These are phyloP conservation scores for Furcasterigmium sp. DNA, from an alignment of 2,329 filamentous ascomycete species.

Conservation along the genomic window DNA sequence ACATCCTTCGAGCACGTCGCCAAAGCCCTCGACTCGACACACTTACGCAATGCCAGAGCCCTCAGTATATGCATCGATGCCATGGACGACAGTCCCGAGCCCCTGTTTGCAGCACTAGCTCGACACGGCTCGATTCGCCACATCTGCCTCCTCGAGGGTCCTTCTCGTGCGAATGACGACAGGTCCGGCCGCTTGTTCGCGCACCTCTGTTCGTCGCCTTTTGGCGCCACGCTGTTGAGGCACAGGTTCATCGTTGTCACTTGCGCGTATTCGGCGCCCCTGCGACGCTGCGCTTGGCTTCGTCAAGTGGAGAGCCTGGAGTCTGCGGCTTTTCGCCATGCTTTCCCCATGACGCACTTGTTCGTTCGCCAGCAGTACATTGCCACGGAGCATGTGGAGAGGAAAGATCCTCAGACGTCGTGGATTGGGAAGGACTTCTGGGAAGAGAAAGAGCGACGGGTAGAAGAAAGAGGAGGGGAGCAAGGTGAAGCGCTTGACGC, in stretches of 20 bases:
- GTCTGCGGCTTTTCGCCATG: neutral
- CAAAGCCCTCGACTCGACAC: neutral
- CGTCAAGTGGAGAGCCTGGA: neutral
- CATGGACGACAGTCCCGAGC: neutral
- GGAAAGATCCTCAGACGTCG: no score
- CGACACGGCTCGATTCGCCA: neutral
- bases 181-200: neutral
- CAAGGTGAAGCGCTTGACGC: no score
- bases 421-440: no score
- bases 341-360: slow-evolving; percentile 3
- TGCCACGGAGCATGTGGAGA: no score
- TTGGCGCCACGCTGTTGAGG: neutral
- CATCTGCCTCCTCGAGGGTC: slow-evolving; percentile 3
- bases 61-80: slow-evolving; percentile 4
- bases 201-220: neutral
- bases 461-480: neutral
- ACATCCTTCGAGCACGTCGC: neutral
- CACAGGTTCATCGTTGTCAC: slow-evolving; percentile 1
- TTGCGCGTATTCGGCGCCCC: slow-evolving; percentile 3
- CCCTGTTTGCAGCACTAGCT: neutral
- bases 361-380: slow-evolving; percentile 5
- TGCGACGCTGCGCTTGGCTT: neutral
- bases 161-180: neutral
- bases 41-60: neutral
- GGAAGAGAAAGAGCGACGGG: no score